Base-by-base conservation (phyloP, 257 asterid genomes). In the Euphrasia confusa region DNA sequence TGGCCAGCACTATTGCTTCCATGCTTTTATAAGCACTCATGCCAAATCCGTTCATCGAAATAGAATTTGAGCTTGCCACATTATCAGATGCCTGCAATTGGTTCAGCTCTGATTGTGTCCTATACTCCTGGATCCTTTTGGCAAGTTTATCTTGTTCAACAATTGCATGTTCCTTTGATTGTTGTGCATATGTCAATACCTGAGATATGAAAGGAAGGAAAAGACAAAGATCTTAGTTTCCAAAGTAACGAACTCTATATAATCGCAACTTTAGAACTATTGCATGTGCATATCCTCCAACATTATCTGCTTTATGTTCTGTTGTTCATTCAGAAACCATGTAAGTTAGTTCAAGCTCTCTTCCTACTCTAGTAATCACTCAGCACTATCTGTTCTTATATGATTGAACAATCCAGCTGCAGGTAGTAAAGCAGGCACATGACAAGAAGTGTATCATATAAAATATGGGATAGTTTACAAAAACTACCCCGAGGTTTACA, bases 131-230 rank as follows among this genome's bases (percentile, higher is more conserved):
- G 75, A 92, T 92, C 76, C 97, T 83, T 82, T 89, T 84, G 28
- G 85, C 97, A 77, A 92, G 91, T 79, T 77, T 92, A 75, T 92
- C 99, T 80, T 87, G 99, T 75, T 92, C 99, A 58, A 79, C 72
- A 64, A 78, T 84, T 15, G 96, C 81, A 74, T 84, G 97, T 74
- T 92, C 97, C 82, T 92, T 92, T 21, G 99, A 86, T 73, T 89
- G 99, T 71, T 86, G 97, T 39, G 97, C 96, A 89, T 76, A 92
- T 52, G 99, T 86, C 80, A 92, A 79, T 49, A 92, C 96, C 99
- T 92, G 83, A 77, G 71, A 61, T 68, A 11, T 42, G 33, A 74
- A 58, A 47, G 37, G 15, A 64, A 64, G 33, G 30, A 53, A 21
- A 68, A 60, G 26, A 48, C 54, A 32, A 30, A 28, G 28, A 70